phyloP scores from a whole-genome alignment of 768 basidiomycete species.

The Lactifluus echinatus region DNA sequence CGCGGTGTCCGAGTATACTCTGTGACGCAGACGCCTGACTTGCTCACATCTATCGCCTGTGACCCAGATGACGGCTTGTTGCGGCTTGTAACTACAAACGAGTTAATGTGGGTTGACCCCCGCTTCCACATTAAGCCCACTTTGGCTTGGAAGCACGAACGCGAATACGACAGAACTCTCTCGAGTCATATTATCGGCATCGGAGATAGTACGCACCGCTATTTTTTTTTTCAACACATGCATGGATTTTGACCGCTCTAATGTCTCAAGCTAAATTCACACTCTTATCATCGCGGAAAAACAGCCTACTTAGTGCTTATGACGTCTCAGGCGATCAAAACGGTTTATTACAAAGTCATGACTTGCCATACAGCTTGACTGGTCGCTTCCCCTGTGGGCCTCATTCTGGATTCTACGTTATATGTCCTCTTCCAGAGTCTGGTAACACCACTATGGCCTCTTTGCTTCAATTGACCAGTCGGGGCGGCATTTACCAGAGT shows the following conservation, averaged over 20 bases:
- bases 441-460: conserved; percentile 1
- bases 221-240: neutral
- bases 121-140: conserved; percentile 51
- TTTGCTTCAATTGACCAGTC: conserved; percentile 14
- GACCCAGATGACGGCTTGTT: conserved; percentile 36
- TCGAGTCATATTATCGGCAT: conserved; percentile 33
- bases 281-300: conserved; percentile 51
- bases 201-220: conserved; percentile 24
- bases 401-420: conserved; percentile 29
- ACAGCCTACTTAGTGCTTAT: conserved; percentile 53
- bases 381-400: conserved; percentile 24
- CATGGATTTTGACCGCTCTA: neutral
- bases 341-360: conserved; percentile 36
- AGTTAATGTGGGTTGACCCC: conserved; percentile 63
- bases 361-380: conserved; percentile 39
- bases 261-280: conserved; percentile 38
- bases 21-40: conserved; percentile 28
- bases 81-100: conserved; percentile 49
- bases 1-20: conserved; percentile 27
- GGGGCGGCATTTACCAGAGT: conserved; percentile 14
- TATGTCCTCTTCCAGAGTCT: conserved; percentile 25
- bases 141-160: conserved; percentile 51
- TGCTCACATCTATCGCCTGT: conserved; percentile 49
- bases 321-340: conserved; percentile 42
- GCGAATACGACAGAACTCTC: conserved; percentile 53